phyloP scores from a whole-genome alignment of 2,329 filamentous ascomycete genomes.

The Trichoderma asperellum region DNA sequence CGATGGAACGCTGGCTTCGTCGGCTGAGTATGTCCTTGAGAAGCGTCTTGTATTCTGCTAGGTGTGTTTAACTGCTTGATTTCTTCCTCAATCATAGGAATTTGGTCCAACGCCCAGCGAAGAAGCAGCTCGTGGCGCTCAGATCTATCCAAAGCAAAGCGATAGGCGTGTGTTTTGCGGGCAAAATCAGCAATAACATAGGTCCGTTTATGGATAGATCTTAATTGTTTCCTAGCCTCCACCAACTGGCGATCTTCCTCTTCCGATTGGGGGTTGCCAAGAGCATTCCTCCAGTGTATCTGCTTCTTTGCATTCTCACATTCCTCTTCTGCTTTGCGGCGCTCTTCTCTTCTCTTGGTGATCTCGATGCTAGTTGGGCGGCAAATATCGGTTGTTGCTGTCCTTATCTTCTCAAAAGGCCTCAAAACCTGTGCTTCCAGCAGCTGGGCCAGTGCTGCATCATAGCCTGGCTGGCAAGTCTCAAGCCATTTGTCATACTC shows the following conservation, averaged over 20 bases:
- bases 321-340: slow-evolving; percentile 11
- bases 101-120: slow-evolving; percentile 32
- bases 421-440: not conserved
- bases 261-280: not conserved
- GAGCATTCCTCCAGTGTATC: not conserved
- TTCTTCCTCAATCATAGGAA: slow-evolving; percentile 32
- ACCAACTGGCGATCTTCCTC: not conserved
- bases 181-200: slow-evolving; percentile 7
- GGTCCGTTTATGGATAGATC: slow-evolving; percentile 1
- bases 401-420: slow-evolving; percentile 14
- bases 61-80: not conserved
- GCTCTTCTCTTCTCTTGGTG: slow-evolving; percentile 13
- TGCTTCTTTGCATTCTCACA: not conserved
- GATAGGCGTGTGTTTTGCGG: slow-evolving; percentile 25
- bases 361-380: slow-evolving; percentile 20
- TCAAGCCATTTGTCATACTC: slow-evolving; percentile 27
- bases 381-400: slow-evolving; percentile 21
- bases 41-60: not conserved
- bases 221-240: not conserved
- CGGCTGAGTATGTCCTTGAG: not conserved
- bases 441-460: slow-evolving; percentile 13
- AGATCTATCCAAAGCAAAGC: slow-evolving; percentile 27
- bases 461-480: slow-evolving; percentile 18
- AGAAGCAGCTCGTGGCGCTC: slow-evolving; percentile 33
- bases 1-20: not conserved